Evolutionary conservation across 2,329 filamentous ascomycete genomes (phyloP).

Genomic region (Helicocarpus griseus): DNA sequence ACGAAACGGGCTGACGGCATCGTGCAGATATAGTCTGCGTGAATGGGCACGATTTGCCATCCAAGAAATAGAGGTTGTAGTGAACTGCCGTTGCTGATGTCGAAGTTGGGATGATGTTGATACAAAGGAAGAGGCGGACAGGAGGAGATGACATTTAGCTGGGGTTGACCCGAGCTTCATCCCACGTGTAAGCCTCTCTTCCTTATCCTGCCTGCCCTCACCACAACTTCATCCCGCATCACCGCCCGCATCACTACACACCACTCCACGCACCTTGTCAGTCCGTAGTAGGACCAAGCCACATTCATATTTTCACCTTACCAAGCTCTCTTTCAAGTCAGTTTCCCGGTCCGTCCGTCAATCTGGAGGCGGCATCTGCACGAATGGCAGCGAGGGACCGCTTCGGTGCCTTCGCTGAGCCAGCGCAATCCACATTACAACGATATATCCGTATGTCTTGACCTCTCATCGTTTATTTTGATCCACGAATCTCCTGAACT

Average conservation of each 20-base stretch:
- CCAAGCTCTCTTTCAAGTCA: neutral
- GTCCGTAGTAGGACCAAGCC: neutral
- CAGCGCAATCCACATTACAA: constrained; percentile 76
- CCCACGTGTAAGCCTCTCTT: too few relatives aligned
- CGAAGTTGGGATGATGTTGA: too few relatives aligned
- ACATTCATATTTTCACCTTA: constrained; percentile 3
- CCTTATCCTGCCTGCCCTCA: too few relatives aligned
- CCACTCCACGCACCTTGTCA: neutral
- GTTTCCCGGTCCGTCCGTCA: constrained; percentile 19
- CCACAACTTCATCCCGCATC: neutral
- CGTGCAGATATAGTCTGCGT: too few relatives aligned
- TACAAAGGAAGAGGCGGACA: too few relatives aligned
- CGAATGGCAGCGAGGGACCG: constrained; percentile 92
- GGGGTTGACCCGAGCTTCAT: too few relatives aligned
- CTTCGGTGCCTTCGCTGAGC: constrained; percentile 72
- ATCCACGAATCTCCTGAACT: neutral
- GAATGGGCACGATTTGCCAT: too few relatives aligned
- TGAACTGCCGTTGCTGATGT: too few relatives aligned
- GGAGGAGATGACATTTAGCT: too few relatives aligned
- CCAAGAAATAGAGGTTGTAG: too few relatives aligned
- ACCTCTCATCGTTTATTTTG: neutral
- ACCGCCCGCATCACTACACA: neutral
- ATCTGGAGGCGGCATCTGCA: constrained; percentile 90
- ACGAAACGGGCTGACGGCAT: too few relatives aligned
- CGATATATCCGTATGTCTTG: constrained; percentile 66